Evolutionary conservation across 305 asterid genomes (phyloP), one percentile per base, ranked within the genome.

Genomic region (Salvia sclarea): DNA sequence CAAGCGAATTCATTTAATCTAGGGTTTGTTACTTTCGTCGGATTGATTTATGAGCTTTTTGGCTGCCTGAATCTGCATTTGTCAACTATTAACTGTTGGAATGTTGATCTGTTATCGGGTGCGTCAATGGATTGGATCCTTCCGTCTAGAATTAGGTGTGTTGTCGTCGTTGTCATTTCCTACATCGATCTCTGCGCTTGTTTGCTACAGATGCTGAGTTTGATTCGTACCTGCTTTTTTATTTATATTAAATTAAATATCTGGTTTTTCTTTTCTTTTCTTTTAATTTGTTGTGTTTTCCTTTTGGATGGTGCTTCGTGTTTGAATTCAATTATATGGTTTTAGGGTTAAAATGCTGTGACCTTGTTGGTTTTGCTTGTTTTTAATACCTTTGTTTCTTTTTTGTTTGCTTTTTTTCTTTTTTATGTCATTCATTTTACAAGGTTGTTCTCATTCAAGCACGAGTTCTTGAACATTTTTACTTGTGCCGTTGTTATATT

Each of bases 11-110:
- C 25, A 14, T 71, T 30, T 4, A 45, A 33, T 65, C 52, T 50
- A 60, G 74, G 73, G 45, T 52, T 76, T 52, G 25, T 69, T 54
- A 13, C 31, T 24, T 45, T 41, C 49, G 40, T 48, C 25, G 54
- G 30, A 17, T 70, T 50, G 33, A 56, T 63, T 44, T 21, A 50
- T 30, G 52, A 37, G 7, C 13, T 33, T 28, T 22, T 30, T 61
- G 45, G 44, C 11, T 20, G 41, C 5, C 8, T 56, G 68, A 63
- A 55, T 68, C 61, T 54, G 65, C 59, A 44, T 45, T 49, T 65
- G 13, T 38, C 12, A 1, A n/a, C 3, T 18, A 10, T 35, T 9
- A 43, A 14, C 21, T 31, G 1, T 54, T 16, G 9, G 45, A 22
- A n/a, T 38, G 31, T 44, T 43, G 7, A 33, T 11, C 38, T 44